These are phyloP conservation scores for Talaromyces sp. DNA, from an alignment of 2,329 filamentous ascomycete genomes.

Conservation along the genomic window DNA sequence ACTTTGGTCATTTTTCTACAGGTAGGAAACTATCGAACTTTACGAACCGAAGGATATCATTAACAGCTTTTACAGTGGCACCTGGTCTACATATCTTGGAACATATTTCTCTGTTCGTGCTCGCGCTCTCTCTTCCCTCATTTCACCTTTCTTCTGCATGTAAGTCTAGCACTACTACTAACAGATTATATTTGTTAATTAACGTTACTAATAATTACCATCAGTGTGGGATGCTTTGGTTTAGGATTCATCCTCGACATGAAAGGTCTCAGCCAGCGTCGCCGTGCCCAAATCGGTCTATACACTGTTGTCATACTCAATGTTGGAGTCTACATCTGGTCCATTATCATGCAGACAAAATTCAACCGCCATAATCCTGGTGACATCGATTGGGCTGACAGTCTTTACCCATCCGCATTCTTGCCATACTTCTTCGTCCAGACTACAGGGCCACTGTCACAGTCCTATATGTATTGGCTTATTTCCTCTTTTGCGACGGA, in stretches of 20 bases:
- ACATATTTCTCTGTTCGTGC: constrained; percentile 51
- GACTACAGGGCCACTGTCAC: constrained; percentile 47
- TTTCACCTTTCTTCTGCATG: constrained; percentile 56
- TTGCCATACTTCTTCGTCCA: constrained; percentile 55
- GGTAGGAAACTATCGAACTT: constrained; percentile 17
- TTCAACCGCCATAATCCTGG: constrained; percentile 46
- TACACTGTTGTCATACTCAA: constrained; percentile 51
- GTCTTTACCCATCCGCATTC: constrained; percentile 47
- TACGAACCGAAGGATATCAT: not conserved
- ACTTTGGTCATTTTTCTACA: constrained; percentile 53
- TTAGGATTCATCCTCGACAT: constrained; percentile 52
- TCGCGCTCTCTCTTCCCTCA: constrained; percentile 49
- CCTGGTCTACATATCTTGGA: constrained; percentile 51
- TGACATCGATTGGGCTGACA: constrained; percentile 52
- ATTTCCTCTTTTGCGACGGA: constrained; percentile 48
- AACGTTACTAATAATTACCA: not conserved
- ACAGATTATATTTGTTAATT: not conserved
- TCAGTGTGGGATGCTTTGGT: constrained; percentile 51
- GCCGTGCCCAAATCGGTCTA: constrained; percentile 51
- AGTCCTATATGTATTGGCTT: constrained; percentile 52
- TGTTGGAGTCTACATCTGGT: constrained; percentile 55
- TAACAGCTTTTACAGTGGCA: constrained; percentile 34
- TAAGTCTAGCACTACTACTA: constrained; percentile 20
- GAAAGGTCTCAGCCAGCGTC: constrained; percentile 45
- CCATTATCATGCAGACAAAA: constrained; percentile 50